Evolutionary conservation across 2,329 filamentous ascomycete genomes (phyloP).

Genomic region (Aspergillus sp.): DNA sequence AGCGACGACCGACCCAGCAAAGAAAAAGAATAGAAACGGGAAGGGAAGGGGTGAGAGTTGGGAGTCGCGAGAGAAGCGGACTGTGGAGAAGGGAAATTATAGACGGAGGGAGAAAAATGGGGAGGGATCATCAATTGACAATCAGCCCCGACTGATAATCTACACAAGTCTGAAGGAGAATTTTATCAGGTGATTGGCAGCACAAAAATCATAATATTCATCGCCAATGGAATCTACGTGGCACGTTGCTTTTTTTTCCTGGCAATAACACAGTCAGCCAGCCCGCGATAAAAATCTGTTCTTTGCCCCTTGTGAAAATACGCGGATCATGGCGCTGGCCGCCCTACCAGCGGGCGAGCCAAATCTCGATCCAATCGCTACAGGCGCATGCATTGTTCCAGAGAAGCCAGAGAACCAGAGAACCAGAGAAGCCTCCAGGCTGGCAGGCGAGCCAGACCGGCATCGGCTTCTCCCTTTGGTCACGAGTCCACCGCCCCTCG

Average conservation of each 20-base stretch:
- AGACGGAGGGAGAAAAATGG: slow-evolving; percentile 14
- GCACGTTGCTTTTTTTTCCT: not conserved
- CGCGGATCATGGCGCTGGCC: too few relatives aligned
- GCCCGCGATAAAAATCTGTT: not conserved
- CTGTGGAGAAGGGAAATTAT: slow-evolving; percentile 21
- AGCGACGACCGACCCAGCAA: slow-evolving; percentile 8
- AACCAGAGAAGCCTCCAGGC: too few relatives aligned
- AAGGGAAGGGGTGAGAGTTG: slow-evolving; percentile 20
- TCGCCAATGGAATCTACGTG: not conserved
- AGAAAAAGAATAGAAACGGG: not conserved
- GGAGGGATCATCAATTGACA: slow-evolving; percentile 13
- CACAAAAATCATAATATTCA: not conserved
- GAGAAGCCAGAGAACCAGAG: too few relatives aligned
- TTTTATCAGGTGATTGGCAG: too few relatives aligned
- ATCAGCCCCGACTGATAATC: not conserved
- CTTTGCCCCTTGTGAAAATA: not conserved
- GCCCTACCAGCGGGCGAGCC: not conserved
- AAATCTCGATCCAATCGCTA: not conserved
- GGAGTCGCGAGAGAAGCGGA: slow-evolving; percentile 9
- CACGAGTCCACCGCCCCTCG: slow-evolving; percentile 12
- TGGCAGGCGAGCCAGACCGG: not conserved
- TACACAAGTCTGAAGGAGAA: not conserved
- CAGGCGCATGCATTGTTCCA: too few relatives aligned
- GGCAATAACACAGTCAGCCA: too few relatives aligned
- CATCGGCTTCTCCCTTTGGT: not conserved